phyloP scores from a whole-genome alignment of 2,329 filamentous ascomycete species.

The Chalaropsis ovoidea region DNA sequence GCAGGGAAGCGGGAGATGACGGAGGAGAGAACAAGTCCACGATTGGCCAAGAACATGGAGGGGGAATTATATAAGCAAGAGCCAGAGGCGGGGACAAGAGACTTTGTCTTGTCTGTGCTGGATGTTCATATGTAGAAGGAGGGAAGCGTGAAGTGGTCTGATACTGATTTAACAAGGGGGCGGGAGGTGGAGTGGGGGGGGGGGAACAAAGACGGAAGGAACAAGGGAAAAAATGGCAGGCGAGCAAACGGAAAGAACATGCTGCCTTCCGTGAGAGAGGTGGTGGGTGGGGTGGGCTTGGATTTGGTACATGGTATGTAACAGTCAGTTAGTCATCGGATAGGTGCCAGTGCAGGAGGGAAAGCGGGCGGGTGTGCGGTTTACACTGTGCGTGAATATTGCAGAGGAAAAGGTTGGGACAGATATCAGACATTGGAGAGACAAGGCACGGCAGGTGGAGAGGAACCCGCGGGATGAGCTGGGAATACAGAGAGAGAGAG shows the following conservation, averaged over 20 bases:
- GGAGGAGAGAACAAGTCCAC: background rate
- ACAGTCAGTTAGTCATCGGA: background rate
- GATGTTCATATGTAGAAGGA: no score
- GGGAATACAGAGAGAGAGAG: background rate
- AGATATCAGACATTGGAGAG: no score
- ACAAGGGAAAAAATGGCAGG: background rate
- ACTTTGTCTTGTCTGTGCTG: background rate
- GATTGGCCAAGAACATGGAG: background rate
- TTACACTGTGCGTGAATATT: background rate
- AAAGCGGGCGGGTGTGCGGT: background rate
- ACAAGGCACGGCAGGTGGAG: background rate
- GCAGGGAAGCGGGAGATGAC: background rate
- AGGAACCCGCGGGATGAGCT: background rate
- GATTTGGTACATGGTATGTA: background rate
- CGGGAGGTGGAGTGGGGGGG: background rate
- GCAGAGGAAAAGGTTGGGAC: background rate
- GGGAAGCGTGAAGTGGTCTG: background rate
- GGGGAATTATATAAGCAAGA: background rate
- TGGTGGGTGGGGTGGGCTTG: background rate
- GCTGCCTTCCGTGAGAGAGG: background rate
- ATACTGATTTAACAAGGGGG: background rate
- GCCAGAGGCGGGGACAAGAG: background rate
- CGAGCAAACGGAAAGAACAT: background rate
- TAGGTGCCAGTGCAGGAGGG: background rate
- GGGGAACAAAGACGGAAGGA: background rate